phyloP scores from a whole-genome alignment of 305 asterid genomes.

The Lippia alba region DNA sequence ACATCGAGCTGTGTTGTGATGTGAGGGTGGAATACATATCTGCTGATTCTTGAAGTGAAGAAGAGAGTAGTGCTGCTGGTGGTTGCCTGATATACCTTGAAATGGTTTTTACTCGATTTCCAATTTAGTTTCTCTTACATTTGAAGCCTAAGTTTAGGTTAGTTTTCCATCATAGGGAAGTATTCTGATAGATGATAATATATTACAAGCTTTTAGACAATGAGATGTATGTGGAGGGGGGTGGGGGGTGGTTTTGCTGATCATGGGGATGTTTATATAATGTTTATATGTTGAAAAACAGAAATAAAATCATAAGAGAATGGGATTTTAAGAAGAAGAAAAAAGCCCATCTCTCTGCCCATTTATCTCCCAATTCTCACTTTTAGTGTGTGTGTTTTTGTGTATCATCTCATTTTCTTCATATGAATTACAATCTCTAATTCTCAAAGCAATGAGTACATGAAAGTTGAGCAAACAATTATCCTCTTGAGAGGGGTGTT shows the following conservation, averaged over 20 bases:
- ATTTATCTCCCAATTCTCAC: slow-evolving; percentile 18
- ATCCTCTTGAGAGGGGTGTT: not conserved
- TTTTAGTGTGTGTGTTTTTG: too few species aligned
- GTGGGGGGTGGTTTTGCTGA: slow-evolving; percentile 35
- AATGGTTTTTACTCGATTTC: slow-evolving; percentile 46
- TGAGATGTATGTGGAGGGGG: slow-evolving; percentile 36
- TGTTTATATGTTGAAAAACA: slow-evolving; percentile 52
- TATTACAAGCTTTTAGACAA: slow-evolving; percentile 47
- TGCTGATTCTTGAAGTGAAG: slow-evolving; percentile 7
- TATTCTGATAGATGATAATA: slow-evolving; percentile 49
- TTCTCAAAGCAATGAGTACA: not conserved
- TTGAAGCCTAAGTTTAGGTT: slow-evolving; percentile 51
- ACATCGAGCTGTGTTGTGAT: slow-evolving; percentile 70
- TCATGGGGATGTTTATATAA: slow-evolving; percentile 56
- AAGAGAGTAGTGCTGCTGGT: slow-evolving; percentile 35
- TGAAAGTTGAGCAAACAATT: slow-evolving; percentile 14
- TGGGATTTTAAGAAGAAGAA: slow-evolving; percentile 36
- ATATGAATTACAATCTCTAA: not conserved
- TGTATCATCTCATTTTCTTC: too few species aligned
- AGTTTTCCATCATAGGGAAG: slow-evolving; percentile 46
- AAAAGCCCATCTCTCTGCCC: slow-evolving; percentile 36
- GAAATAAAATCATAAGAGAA: slow-evolving; percentile 44
- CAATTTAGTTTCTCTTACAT: slow-evolving; percentile 35
- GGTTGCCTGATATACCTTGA: slow-evolving; percentile 54
- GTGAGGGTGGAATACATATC: slow-evolving; percentile 46